Base-by-base conservation (phyloP, 208 protist species). In the Leishmania lainsoni region DNA sequence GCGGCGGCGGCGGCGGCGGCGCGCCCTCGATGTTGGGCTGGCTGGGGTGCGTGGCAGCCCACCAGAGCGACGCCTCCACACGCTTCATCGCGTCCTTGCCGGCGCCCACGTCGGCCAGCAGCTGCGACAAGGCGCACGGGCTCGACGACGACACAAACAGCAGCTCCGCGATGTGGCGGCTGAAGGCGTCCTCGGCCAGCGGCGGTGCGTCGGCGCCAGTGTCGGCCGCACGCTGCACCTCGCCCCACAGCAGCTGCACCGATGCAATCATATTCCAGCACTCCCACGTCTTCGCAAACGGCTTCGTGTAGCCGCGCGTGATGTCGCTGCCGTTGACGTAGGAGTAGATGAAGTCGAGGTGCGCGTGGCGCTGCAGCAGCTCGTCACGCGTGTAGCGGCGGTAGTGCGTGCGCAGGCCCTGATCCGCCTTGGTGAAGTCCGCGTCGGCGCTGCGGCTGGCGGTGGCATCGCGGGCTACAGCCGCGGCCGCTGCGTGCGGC, bases 271-370 rank as follows among this genome's bases (percentile, higher is more conserved):
- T 45, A 29, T 61, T 81, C 70, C 70, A 72, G 78, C 78, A 81
- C 39, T 52, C n/a, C 35, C 49, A 70, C 12, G 42, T 54, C 78
- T 74, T 75, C 69, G 70, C 78, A 14, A 81, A 81, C 29, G 78
- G 78, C 56, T 81, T 81, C 58, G 70, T 76, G 70, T 76, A 81
- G 56, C 68, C 56, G 56, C 78, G 78, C 32, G 78, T 81, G 70
- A 81, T 76, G 78, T 81, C 78, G 78, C 78, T 81, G 35, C 78
- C 78, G 58, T 81, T 81, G 42, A 81, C 78, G 78, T 81, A 81
- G 45, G 78, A 81, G 78, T 81, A 81, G 70, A 81, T 81, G 78
- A 76, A 81, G 78, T 81, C 78, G 29, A 81, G 29, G 70, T 81
- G 70, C 51, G 54, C 29, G 78, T 81, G 54, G 8, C n/a, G 32